Base-by-base conservation (phyloP, 257 asterid genomes). In the Hygrophila difformis region DNA sequence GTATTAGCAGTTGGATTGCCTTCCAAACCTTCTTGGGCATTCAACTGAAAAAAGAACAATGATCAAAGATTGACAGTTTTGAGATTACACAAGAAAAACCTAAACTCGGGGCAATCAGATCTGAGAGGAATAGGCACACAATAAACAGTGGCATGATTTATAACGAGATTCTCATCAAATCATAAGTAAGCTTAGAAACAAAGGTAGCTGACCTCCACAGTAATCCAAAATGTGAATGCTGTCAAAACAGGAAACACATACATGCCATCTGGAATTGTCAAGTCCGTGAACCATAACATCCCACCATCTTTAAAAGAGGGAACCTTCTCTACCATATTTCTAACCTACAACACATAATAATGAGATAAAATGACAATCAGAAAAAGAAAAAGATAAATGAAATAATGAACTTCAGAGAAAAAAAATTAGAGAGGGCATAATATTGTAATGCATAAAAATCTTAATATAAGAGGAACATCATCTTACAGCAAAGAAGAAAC, bases 291-390 rank as follows among this genome's bases (percentile, higher is more conserved):
- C 96, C 96, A 91, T 45, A 66, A 67, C 56, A 69, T 60, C 43
- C 98, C 98, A 11, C 98, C 98, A n/a, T 76, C 70, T 68, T 80
- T 80, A 68, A 86, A 80, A 42, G 98, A 91, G 34, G 98, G 92
- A 49, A 91, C 93, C 22, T 74, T 72, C 53, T 78, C 95, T 19
- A 70, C 89, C 98, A 91, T 77, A 71, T 76, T 80, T 12, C 24
- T 69, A 45, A 91, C 45, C 98, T 91, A 82, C 65, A 65, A 29
- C 15, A 12, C 43, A 63, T 8, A 49, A 21, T 34, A 39, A 63
- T 39, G 35, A 37, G 31, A 54, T 16, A 18, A 23, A 43, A 18
- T 16, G 43, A 40, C 34, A 53, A 16, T 53, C 17, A 21, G 17
- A 56, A 16, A 33, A 12, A n/a, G n/a, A 49, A 16, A 11, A 31